Evolutionary conservation across 257 asterid genomes (phyloP).

Genomic region (Solanum chilense): DNA sequence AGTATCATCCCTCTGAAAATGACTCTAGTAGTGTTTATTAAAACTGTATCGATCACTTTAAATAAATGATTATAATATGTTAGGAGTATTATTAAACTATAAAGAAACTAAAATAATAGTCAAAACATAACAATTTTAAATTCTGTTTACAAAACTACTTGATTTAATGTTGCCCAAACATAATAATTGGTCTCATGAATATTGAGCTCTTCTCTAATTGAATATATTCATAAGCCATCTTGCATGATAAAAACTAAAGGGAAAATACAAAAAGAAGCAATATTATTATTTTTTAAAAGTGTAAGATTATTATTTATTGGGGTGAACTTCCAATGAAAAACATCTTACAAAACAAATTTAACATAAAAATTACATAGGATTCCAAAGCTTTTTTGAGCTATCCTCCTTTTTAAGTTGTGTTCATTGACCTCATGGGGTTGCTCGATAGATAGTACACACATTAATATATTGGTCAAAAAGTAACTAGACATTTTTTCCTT

Average conservation of each 20-base stretch:
- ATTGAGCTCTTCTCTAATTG: not conserved
- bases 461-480: slow-evolving; percentile 6
- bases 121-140: not conserved
- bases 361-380: slow-evolving; percentile 62
- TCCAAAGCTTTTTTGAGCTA: slow-evolving; percentile 39
- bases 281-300: not conserved
- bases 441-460: not conserved
- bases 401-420: slow-evolving; percentile 16
- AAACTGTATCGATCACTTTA: too few species aligned
- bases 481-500: not conserved
- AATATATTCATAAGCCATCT: not conserved
- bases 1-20: too few species aligned
- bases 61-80: too few species aligned
- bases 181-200: not conserved
- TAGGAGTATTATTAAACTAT: not conserved
- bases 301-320: not conserved
- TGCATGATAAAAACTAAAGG: not conserved
- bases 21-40: too few species aligned
- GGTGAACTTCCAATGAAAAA: slow-evolving; percentile 3
- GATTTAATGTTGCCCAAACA: not conserved
- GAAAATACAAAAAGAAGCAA: not conserved
- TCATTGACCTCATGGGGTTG: slow-evolving; percentile 2
- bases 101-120: not conserved
- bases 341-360: slow-evolving; percentile 7
- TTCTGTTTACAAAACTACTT: not conserved